Percentiles rank a stretch among this genome's conserved stretches.
phyloP scores from a whole-genome alignment of 805 yeast genomes.

The Wickerhamiella kurtzmanii region DNA sequence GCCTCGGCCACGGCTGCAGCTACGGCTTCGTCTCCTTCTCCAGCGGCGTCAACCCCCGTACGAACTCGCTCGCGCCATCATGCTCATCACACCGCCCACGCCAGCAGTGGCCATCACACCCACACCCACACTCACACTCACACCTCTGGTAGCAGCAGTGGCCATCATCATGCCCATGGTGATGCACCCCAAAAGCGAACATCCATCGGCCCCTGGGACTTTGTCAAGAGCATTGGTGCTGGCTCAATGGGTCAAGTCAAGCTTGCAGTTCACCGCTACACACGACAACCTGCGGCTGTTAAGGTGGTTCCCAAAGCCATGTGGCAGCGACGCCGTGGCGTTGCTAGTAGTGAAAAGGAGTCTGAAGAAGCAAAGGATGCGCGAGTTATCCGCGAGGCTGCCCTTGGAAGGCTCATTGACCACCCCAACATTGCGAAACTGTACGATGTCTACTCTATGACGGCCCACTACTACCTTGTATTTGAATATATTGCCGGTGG shows the following conservation, averaged over 20 bases:
- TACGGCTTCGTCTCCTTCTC: neutral
- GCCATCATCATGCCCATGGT: neutral
- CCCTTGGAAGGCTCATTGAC: conserved; percentile 74
- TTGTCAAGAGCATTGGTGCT: conserved; percentile 88
- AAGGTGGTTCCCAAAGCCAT: conserved; percentile 89
- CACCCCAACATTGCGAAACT: conserved; percentile 88
- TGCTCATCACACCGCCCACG: neutral
- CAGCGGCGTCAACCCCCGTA: neutral
- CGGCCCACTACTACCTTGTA: conserved; percentile 90
- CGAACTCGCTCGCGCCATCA: neutral
- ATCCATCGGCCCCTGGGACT: conserved; percentile 94
- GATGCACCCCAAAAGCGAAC: conserved; percentile 40
- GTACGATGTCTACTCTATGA: conserved; percentile 91
- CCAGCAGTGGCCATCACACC: neutral
- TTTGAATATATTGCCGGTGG: conserved; percentile 97
- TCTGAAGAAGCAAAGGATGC: conserved; percentile 74
- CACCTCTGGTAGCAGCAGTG: too few relatives aligned
- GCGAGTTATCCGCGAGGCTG: conserved; percentile 90
- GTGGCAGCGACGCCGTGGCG: conserved; percentile 33
- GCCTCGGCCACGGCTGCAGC: neutral
- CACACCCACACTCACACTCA: conserved; percentile 2
- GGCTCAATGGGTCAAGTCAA: conserved; percentile 99
- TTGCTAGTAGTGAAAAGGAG: conserved; percentile 32
- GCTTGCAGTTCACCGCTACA: conserved; percentile 70
- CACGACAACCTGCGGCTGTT: conserved; percentile 65